A percentile compares a stretch with the other conserved stretches of the same genome.
phyloP scores from a whole-genome alignment of 1,284 basidiomycete species.

The Trichosporon ovoides region DNA sequence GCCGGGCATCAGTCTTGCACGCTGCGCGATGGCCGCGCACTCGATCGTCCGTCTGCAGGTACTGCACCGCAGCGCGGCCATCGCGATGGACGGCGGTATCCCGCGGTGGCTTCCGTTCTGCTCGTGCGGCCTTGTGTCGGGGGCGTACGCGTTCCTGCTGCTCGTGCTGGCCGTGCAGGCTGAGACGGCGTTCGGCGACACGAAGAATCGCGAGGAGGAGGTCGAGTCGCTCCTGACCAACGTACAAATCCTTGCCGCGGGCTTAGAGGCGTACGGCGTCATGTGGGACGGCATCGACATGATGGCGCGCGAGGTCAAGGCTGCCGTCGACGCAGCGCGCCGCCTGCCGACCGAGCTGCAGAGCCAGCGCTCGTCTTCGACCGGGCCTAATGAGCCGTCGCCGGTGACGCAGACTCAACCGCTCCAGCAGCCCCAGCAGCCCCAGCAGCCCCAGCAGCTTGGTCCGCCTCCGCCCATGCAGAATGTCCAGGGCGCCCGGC shows the following conservation, averaged over 20 bases:
- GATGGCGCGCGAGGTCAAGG: slow-evolving; percentile 45
- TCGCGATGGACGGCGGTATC: slow-evolving; percentile 41
- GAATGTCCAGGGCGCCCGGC: background rate
- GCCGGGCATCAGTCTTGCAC: slow-evolving; percentile 45
- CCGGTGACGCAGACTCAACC: background rate
- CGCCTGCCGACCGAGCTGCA: slow-evolving; percentile 15
- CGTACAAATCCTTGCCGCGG: slow-evolving; percentile 48
- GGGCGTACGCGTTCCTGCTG: slow-evolving; percentile 47
- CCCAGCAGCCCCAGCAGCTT: background rate
- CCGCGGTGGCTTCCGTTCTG: slow-evolving; percentile 50
- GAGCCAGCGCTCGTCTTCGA: slow-evolving; percentile 11
- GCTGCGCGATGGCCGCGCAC: slow-evolving; percentile 48
- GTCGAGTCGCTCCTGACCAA: slow-evolving; percentile 47
- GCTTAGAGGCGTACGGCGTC: slow-evolving; percentile 46
- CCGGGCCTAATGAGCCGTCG: background rate
- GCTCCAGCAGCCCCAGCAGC: background rate
- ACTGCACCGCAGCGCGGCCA: slow-evolving; percentile 45
- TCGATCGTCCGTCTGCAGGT: slow-evolving; percentile 48
- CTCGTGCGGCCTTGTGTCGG: slow-evolving; percentile 47
- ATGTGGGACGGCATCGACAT: slow-evolving; percentile 50
- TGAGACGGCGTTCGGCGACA: slow-evolving; percentile 32
- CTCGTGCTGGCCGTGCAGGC: slow-evolving; percentile 48
- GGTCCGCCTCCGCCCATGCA: background rate
- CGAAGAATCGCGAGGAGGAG: slow-evolving; percentile 32
- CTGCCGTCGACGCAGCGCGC: slow-evolving; percentile 18